Conservation (phyloP, 495 filamentous ascomycete genomes). For the Venustampulla echinocandica region DNA sequence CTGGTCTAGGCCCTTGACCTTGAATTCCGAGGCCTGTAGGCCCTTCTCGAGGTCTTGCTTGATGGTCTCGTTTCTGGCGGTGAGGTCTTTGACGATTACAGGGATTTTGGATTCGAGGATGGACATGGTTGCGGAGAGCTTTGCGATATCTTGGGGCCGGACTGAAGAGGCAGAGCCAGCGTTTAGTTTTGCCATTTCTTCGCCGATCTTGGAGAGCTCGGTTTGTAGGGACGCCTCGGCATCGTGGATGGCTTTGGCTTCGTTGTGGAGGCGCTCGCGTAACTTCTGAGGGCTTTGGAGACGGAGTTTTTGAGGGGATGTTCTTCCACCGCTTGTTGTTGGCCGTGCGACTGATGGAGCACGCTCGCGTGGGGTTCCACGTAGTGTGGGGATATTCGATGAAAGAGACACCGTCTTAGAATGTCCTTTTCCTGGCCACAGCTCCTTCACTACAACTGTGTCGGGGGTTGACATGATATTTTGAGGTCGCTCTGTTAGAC, state of each 20-base stretch:
- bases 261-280: conserved; percentile 75
- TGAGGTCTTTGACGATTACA: conserved; percentile 50
- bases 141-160: conserved; percentile 29
- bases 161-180: conserved; percentile 22
- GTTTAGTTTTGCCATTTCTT: conserved; percentile 65
- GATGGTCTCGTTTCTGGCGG: conserved; percentile 48
- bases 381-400: conserved; percentile 25
- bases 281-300: conserved; percentile 90
- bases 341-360: conserved; percentile 20
- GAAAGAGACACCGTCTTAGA: conserved; percentile 15
- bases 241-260: conserved; percentile 64
- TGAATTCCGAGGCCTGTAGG: conserved; percentile 62
- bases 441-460: conserved; percentile 10
- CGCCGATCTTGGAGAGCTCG: conserved; percentile 73
- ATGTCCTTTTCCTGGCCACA: conserved; percentile 16
- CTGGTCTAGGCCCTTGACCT: conserved; percentile 77
- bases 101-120: conserved; percentile 59
- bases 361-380: conserved; percentile 8
- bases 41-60: conserved; percentile 60
- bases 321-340: conserved; percentile 30
- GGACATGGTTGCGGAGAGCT: conserved; percentile 47
- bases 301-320: conserved; percentile 49
- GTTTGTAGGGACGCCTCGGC: conserved; percentile 58
- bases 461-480: conserved; percentile 23
- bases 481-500: conserved; percentile 16